Percentiles rank a stretch among this genome's conserved stretches.
phyloP scores from a whole-genome alignment of 305 asterid genomes.

The Plantago lanceolata region DNA sequence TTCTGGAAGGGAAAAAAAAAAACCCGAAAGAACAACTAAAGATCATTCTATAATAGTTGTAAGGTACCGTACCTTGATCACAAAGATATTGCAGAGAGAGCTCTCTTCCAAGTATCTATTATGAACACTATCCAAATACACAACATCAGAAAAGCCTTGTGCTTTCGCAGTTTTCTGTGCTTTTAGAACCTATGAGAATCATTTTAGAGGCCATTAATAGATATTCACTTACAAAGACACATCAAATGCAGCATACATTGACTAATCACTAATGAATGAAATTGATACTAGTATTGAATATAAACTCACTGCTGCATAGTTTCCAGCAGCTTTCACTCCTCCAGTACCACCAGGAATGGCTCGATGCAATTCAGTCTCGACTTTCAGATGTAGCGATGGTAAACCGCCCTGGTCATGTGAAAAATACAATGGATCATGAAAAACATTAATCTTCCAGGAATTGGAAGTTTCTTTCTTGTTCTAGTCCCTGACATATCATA shows the following conservation, averaged over 20 bases:
- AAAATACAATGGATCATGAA: neutral
- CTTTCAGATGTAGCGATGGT: conserved; percentile 83
- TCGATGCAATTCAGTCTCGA: conserved; percentile 91
- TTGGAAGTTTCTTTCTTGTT: neutral
- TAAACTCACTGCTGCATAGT: conserved; percentile 75
- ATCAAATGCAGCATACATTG: conserved; percentile 2
- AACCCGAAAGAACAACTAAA: neutral
- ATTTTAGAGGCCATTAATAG: neutral
- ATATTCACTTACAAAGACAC: neutral
- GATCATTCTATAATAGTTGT: neutral
- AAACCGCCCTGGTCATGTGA: conserved; percentile 77
- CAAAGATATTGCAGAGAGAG: conserved; percentile 86
- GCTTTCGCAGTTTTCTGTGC: conserved; percentile 95
- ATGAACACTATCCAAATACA: conserved; percentile 75
- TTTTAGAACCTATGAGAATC: conserved; percentile 55
- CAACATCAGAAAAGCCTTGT: conserved; percentile 86
- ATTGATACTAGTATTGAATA: neutral
- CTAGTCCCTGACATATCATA: no score
- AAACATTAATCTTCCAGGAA: neutral
- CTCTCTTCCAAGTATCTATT: conserved; percentile 86
- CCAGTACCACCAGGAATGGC: conserved; percentile 99
- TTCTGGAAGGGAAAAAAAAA: neutral
- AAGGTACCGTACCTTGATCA: conserved; percentile 63
- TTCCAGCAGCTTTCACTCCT: conserved; percentile 93
- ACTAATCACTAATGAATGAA: neutral